A percentile compares a stretch with the other conserved stretches of the same genome.
Evolutionary conservation across 805 yeast genomes (phyloP).

Genomic region (Sugiyamaella marilandica): DNA sequence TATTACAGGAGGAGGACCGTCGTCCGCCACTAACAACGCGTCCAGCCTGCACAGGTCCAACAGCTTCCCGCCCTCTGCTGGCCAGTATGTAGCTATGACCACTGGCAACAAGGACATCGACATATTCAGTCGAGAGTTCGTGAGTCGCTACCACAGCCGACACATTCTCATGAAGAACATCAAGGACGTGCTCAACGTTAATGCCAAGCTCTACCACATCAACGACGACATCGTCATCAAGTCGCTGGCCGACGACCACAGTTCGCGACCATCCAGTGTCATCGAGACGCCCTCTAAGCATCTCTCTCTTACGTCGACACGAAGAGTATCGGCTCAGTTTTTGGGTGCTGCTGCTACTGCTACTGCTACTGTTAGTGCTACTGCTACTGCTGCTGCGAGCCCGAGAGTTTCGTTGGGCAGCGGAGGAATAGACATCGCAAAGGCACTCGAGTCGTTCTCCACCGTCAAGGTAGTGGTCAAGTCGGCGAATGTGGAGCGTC

Average conservation of each 20-base stretch:
- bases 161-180: constrained; percentile 52
- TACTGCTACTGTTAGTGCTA: too few species aligned
- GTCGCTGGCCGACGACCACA: constrained; percentile 38
- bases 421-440: background rate
- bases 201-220: constrained; percentile 52
- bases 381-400: constrained; percentile 1
- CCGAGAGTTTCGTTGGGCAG: constrained; percentile 7
- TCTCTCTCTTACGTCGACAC: constrained; percentile 33
- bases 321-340: constrained; percentile 15
- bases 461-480: constrained; percentile 48
- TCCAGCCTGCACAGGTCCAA: constrained; percentile 29
- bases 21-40: background rate
- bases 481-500: constrained; percentile 67
- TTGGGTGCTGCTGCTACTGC: background rate
- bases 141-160: constrained; percentile 31
- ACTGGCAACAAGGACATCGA: constrained; percentile 49
- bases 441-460: constrained; percentile 1
- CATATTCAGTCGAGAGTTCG: constrained; percentile 33
- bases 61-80: constrained; percentile 34
- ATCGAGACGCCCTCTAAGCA: constrained; percentile 45
- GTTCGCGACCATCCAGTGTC: constrained; percentile 44
- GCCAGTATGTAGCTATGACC: constrained; percentile 25
- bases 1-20: too few species aligned
- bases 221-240: constrained; percentile 57
- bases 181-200: constrained; percentile 60